These are phyloP conservation scores for Peterozyma xylosa DNA, from an alignment of 805 yeast genomes.

Conservation along the genomic window DNA sequence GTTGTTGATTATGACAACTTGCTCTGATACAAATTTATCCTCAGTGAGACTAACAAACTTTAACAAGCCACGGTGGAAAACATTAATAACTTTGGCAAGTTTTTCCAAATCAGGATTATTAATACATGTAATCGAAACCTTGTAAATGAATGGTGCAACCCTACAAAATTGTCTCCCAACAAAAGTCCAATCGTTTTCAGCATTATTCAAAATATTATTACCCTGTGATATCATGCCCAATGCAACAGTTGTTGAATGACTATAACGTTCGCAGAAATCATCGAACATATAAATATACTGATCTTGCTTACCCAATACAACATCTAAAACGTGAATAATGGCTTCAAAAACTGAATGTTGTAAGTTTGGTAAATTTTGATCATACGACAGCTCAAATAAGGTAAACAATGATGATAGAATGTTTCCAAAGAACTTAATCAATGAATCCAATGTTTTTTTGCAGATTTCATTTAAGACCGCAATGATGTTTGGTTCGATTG, in stretches of 20 bases:
- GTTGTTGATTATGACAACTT: conserved; percentile 52
- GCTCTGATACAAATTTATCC: conserved; percentile 48
- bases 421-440: conserved; percentile 56
- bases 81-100: conserved; percentile 15
- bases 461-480: conserved; percentile 41
- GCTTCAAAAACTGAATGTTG: conserved; percentile 40
- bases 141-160: conserved; percentile 42
- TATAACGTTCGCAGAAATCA: conserved; percentile 30
- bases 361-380: conserved; percentile 16
- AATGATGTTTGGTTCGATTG: conserved; percentile 33
- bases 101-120: conserved; percentile 1
- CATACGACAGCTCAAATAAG: conserved; percentile 21
- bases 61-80: conserved; percentile 25
- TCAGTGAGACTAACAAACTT: conserved; percentile 40
- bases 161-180: conserved; percentile 61
- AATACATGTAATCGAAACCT: conserved; percentile 24
- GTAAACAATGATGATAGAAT: conserved; percentile 33
- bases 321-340: conserved; percentile 52
- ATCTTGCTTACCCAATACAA: conserved; percentile 58
- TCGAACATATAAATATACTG: conserved; percentile 53
- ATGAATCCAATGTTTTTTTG: conserved; percentile 43
- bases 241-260: conserved; percentile 5
- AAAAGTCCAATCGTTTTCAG: conserved; percentile 51
- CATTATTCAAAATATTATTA: conserved; percentile 36
- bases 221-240: conserved; percentile 2